Evolutionary conservation across 192 early-diverging fungal genomes (phyloP), one percentile per base, ranked within the genome.

Genomic region (Coemansia sp.): DNA sequence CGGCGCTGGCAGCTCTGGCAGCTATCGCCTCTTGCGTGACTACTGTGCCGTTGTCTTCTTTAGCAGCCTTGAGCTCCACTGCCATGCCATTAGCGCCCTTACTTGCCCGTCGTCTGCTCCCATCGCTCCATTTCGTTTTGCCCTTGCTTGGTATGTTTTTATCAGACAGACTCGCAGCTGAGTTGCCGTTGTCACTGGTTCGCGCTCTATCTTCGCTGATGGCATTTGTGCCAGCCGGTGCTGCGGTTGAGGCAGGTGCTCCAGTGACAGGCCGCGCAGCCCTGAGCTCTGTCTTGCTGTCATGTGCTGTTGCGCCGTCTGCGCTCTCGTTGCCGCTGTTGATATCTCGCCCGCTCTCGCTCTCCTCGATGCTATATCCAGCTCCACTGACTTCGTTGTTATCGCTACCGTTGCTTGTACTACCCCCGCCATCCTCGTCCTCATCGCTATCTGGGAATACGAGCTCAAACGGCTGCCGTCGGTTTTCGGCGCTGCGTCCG

Each of bases 391-490:
- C 62, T 20, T 74, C 77, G 59, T 79, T 79, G 43, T 53, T 60
- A 20, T 79, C 71, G 53, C 67, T 71, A 14, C 10, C 60, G 23
- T 56, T 60, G 48, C 60, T 66, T 39, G 55, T 63, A 31, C 46
- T 58, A 3, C 63, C 62, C 20, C 60, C 60, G 48, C 59, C 59
- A 34, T 57, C 60, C 38, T 63, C 37, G 23, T 13, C 40, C 28
- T 35, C 7, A 37, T 76, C 79, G 60, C 70, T 67, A 55, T 76
- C 79, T 2, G 71, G 67, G 59, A 82, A 82, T 18, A 73, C 71
- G 16, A 82, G 63, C 43, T 82, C 75, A 42, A 77, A 82, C 16
- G 79, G 79, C 67, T 82, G 67, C 21, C 71, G 70, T 38, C 75
- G 64, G 59, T 77, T 83, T 43, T 78, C 73, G 13, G 45, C 74